phyloP scores from a whole-genome alignment of 2,329 filamentous ascomycete species.

The Whalleya microplaca region DNA sequence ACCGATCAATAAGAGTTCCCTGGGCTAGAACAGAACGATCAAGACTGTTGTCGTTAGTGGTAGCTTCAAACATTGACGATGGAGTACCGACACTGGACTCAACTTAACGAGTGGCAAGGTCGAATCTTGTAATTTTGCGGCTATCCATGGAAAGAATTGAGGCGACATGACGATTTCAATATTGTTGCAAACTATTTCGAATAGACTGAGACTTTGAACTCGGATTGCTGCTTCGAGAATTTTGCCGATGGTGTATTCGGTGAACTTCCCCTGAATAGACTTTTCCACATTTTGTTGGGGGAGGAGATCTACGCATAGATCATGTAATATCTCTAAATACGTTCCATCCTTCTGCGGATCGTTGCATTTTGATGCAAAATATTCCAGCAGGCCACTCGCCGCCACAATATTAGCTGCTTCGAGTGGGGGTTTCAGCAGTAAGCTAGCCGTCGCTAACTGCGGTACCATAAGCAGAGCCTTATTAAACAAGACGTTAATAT shows the following conservation, averaged over 20 bases:
- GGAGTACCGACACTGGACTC: constrained; percentile 5
- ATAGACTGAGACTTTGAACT: not conserved
- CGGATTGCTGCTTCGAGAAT: constrained; percentile 7
- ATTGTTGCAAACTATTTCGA: constrained; percentile 8
- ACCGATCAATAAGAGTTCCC: constrained; percentile 10
- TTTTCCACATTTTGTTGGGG: not conserved
- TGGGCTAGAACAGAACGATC: constrained; percentile 4
- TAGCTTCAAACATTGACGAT: not conserved
- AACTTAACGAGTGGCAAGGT: constrained; percentile 1
- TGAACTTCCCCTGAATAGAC: not conserved
- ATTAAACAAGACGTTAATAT: not conserved
- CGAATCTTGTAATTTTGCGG: not conserved
- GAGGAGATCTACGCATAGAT: constrained; percentile 3
- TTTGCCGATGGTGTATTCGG: constrained; percentile 5
- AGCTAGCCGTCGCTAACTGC: not conserved
- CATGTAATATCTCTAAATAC: not conserved
- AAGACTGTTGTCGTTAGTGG: constrained; percentile 6
- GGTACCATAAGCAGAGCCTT: constrained; percentile 17
- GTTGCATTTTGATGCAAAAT: constrained; percentile 8
- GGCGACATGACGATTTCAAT: constrained; percentile 5
- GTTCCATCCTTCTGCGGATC: not conserved
- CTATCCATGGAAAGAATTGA: constrained; percentile 10
- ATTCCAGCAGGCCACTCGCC: constrained; percentile 1
- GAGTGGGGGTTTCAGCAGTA: not conserved
- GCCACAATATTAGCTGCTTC: not conserved